These are phyloP conservation scores for Chiua virens DNA, from an alignment of 768 basidiomycete genomes.

Conservation along the genomic window DNA sequence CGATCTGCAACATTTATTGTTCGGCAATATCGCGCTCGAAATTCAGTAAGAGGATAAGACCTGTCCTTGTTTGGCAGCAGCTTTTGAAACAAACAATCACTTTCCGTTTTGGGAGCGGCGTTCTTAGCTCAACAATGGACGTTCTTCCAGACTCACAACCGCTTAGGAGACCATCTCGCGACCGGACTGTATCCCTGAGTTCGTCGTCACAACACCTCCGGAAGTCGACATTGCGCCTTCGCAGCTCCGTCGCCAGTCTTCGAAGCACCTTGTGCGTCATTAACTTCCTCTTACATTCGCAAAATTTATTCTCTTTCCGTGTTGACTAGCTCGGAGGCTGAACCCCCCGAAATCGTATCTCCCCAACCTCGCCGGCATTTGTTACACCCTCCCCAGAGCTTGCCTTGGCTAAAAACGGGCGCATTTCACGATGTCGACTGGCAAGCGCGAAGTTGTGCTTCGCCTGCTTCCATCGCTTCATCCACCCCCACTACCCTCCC, in stretches of 20 bases:
- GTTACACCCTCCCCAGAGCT: slow-evolving; percentile 57
- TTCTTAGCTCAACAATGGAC: slow-evolving; percentile 13
- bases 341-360: slow-evolving; percentile 51
- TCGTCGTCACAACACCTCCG: slow-evolving; percentile 4
- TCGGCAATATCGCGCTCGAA: too few relatives aligned
- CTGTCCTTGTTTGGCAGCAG: slow-evolving; percentile 6
- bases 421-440: slow-evolving; percentile 42
- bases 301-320: too few relatives aligned
- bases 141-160: slow-evolving; percentile 5
- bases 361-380: slow-evolving; percentile 68
- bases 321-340: slow-evolving; percentile 24
- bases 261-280: slow-evolving; percentile 17
- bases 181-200: slow-evolving; percentile 16
- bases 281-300: too few relatives aligned
- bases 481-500: slow-evolving; percentile 29
- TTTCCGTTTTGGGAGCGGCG: slow-evolving; percentile 6
- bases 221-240: slow-evolving; percentile 16
- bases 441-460: slow-evolving; percentile 39
- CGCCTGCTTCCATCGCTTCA: slow-evolving; percentile 41
- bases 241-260: slow-evolving; percentile 12
- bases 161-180: background rate
- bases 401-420: slow-evolving; percentile 55
- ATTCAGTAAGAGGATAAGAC: too few relatives aligned
- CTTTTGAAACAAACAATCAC: slow-evolving; percentile 19
- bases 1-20: too few relatives aligned